These are phyloP conservation scores for Rhodosorus marinus DNA, from an alignment of 23 red algal species.

Conservation along the genomic window DNA sequence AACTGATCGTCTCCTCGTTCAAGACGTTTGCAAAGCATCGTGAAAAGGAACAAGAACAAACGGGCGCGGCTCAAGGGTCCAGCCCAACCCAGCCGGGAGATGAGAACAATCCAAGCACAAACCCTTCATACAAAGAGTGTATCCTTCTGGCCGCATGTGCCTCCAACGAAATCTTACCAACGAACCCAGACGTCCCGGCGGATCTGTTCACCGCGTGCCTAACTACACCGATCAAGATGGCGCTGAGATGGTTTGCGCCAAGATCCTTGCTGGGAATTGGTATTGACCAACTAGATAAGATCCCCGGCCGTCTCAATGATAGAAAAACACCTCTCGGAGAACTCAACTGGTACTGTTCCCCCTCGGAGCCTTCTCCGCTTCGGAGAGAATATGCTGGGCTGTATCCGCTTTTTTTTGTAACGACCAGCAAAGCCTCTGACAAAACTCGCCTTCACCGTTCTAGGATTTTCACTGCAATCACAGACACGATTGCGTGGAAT, in stretches of 20 bases:
- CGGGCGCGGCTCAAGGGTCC: neutral
- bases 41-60: slow-evolving; percentile 14
- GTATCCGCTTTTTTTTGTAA: too few relatives aligned
- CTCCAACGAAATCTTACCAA: slow-evolving; percentile 47
- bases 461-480: slow-evolving; percentile 92
- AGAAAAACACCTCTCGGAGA: slow-evolving; percentile 75
- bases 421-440: too few relatives aligned
- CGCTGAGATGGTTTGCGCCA: slow-evolving; percentile 54
- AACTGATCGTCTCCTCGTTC: slow-evolving; percentile 14
- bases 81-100: neutral
- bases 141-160: slow-evolving; percentile 59
- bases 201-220: slow-evolving; percentile 95
- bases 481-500: slow-evolving; percentile 99
- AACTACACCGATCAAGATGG: slow-evolving; percentile 87
- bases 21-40: slow-evolving; percentile 65
- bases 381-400: neutral
- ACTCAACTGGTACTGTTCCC: slow-evolving; percentile 74
- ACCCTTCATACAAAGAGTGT: neutral
- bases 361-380: too few relatives aligned
- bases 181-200: slow-evolving; percentile 41
- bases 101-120: neutral
- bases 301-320: slow-evolving; percentile 63
- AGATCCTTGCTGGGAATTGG: slow-evolving; percentile 37
- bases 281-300: slow-evolving; percentile 62
- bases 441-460: too few relatives aligned